These are phyloP conservation scores for Mortierella sp. DNA, from an alignment of 371 early-diverging fungal species.

Conservation along the genomic window DNA sequence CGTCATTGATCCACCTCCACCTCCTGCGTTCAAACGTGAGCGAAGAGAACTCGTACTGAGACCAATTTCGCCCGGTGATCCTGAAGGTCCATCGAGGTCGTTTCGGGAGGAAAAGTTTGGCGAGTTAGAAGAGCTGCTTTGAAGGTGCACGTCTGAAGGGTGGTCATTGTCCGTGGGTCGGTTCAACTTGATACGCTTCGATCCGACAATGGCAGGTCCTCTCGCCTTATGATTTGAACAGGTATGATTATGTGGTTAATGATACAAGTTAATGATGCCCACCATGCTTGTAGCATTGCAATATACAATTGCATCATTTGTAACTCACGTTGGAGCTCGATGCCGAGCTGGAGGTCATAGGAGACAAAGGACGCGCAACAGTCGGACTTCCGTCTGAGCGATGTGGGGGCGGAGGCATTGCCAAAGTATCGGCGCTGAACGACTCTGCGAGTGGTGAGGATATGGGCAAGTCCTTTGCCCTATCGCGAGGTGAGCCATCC, in stretches of 20 bases:
- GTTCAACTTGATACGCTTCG: conserved; percentile 50
- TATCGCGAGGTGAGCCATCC: conserved; percentile 12
- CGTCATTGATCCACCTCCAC: conserved; percentile 5
- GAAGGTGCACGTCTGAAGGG: conserved; percentile 19
- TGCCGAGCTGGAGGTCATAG: background rate
- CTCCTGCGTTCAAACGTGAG: background rate
- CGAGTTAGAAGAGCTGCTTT: conserved; percentile 2
- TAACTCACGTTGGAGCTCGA: background rate
- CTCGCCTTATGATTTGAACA: background rate
- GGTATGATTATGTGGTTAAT: background rate
- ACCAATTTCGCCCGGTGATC: conserved; percentile 10
- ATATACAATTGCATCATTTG: background rate
- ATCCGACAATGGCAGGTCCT: conserved; percentile 5
- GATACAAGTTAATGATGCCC: no score
- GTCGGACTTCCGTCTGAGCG: conserved; percentile 12
- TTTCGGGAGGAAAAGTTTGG: conserved; percentile 18
- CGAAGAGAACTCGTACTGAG: conserved; percentile 32
- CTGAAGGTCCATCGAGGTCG: conserved; percentile 16
- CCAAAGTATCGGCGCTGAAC: conserved; percentile 8
- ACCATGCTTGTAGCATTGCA: background rate
- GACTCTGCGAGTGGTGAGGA: background rate
- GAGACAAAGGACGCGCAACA: background rate
- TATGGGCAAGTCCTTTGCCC: conserved; percentile 14
- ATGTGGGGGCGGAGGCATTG: conserved; percentile 31
- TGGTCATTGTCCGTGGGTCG: conserved; percentile 34